These are phyloP conservation scores for Tephrocybe sp. DNA, from an alignment of 768 basidiomycete genomes.

Conservation along the genomic window DNA sequence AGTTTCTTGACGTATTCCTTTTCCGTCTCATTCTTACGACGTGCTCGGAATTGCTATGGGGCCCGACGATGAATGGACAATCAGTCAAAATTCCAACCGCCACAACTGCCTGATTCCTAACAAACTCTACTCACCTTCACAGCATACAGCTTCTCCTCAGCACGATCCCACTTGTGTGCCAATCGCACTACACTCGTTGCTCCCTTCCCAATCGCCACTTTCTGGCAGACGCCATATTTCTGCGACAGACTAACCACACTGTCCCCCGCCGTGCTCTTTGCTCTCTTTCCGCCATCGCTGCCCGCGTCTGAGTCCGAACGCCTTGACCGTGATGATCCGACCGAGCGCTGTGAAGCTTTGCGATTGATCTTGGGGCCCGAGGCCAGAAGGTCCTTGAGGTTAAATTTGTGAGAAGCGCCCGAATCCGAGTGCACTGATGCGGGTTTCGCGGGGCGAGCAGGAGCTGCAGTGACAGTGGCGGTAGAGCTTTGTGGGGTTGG, in stretches of 20 bases:
- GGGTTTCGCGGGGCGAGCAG: slow-evolving; percentile 30
- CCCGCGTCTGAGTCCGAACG: slow-evolving; percentile 67
- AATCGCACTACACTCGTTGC: slow-evolving; percentile 97
- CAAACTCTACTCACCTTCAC: slow-evolving; percentile 94
- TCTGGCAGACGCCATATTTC: slow-evolving; percentile 98
- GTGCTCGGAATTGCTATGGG: slow-evolving; percentile 91
- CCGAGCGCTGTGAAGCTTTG: slow-evolving; percentile 68
- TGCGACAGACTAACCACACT: slow-evolving; percentile 55
- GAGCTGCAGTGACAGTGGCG: slow-evolving; percentile 17
- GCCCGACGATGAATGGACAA: slow-evolving; percentile 6
- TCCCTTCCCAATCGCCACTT: slow-evolving; percentile 95
- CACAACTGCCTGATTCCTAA: no score
- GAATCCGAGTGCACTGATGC: slow-evolving; percentile 55
- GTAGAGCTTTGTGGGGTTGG: slow-evolving; percentile 2
- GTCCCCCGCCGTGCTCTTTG: slow-evolving; percentile 43
- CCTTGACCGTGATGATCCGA: slow-evolving; percentile 51
- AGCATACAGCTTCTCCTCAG: slow-evolving; percentile 95
- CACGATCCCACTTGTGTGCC: slow-evolving; percentile 98
- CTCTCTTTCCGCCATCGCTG: slow-evolving; percentile 25
- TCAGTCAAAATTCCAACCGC: no score
- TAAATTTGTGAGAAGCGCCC: slow-evolving; percentile 70
- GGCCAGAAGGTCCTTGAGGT: slow-evolving; percentile 76
- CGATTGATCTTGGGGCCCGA: slow-evolving; percentile 74
- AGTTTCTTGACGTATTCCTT: slow-evolving; percentile 99
- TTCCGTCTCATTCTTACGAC: slow-evolving; percentile 97